phyloP scores from a whole-genome alignment of 2,329 filamentous ascomycete species.

The Pyrenophora seminiperda region DNA sequence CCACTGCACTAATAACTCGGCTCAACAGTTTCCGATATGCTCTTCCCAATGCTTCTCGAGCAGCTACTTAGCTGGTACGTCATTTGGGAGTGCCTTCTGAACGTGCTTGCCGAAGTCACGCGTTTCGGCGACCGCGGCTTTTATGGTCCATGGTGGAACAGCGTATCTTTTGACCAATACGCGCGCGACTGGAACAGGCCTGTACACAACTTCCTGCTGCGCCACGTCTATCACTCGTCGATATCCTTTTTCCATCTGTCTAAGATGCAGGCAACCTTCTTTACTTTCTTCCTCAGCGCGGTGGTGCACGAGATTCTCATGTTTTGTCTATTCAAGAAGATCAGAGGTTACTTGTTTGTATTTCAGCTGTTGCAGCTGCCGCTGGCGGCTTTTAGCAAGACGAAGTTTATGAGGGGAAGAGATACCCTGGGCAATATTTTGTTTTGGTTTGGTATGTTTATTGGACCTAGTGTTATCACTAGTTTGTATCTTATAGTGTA shows the following conservation, averaged over 20 bases:
- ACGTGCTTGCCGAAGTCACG: constrained; percentile 76
- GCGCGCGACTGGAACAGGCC: constrained; percentile 82
- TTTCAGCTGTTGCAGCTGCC: constrained; percentile 77
- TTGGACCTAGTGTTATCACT: constrained; percentile 69
- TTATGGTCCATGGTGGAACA: constrained; percentile 60
- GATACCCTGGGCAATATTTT: constrained; percentile 72
- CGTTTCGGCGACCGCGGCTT: constrained; percentile 78
- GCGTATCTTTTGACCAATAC: constrained; percentile 72
- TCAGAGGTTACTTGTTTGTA: constrained; percentile 74
- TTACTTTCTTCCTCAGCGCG: constrained; percentile 75
- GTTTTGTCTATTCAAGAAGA: constrained; percentile 80
- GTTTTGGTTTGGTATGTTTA: constrained; percentile 81
- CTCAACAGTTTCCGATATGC: constrained; percentile 64
- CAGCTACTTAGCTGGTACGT: constrained; percentile 80
- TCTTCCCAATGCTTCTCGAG: constrained; percentile 80
- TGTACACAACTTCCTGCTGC: constrained; percentile 76
- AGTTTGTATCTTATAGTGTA: constrained; percentile 58
- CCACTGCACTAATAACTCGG: not conserved
- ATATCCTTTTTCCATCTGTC: constrained; percentile 75
- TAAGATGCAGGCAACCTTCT: constrained; percentile 72
- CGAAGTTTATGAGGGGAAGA: constrained; percentile 66
- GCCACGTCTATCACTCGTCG: constrained; percentile 79
- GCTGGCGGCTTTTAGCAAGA: constrained; percentile 69
- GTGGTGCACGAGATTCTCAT: constrained; percentile 77
- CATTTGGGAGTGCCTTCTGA: constrained; percentile 72